phyloP scores from a whole-genome alignment of 768 basidiomycete genomes.

The Lentinula guzmanii region DNA sequence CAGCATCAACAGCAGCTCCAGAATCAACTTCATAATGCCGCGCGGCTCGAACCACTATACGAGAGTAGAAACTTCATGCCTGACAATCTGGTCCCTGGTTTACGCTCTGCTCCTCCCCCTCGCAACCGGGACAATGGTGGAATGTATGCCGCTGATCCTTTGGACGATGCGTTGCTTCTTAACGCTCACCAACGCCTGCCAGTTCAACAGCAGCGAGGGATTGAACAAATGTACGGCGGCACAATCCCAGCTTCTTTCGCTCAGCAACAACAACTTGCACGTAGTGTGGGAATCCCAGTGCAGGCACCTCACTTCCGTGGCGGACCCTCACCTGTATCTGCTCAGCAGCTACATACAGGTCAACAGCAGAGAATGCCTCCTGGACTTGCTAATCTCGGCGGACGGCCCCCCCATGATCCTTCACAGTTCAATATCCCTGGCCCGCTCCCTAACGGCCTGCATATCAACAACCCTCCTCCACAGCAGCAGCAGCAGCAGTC shows the following conservation, averaged over 20 bases:
- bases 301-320: conserved; percentile 66
- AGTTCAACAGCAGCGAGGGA: conserved; percentile 38
- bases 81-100: conserved; percentile 81
- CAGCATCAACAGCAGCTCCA: conserved; percentile 30
- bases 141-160: conserved; percentile 48
- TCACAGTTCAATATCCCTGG: conserved; percentile 55
- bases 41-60: conserved; percentile 61
- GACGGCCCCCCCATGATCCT: conserved; percentile 75
- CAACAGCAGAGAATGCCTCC: conserved; percentile 66
- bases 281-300: conserved; percentile 47
- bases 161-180: conserved; percentile 59
- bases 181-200: conserved; percentile 50
- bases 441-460: conserved; percentile 39
- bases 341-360: conserved; percentile 35
- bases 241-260: conserved; percentile 38
- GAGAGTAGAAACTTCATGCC: conserved; percentile 76
- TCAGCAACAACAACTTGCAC: conserved; percentile 43
- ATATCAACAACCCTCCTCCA: conserved; percentile 33
- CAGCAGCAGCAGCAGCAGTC: conserved; percentile 28
- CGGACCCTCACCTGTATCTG: conserved; percentile 57
- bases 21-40: conserved; percentile 24
- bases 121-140: conserved; percentile 51
- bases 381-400: conserved; percentile 77
- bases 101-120: conserved; percentile 60
- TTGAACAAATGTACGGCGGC: conserved; percentile 53